phyloP scores from a whole-genome alignment of 805 yeast species.

The Starmerella ratchasimensis region DNA sequence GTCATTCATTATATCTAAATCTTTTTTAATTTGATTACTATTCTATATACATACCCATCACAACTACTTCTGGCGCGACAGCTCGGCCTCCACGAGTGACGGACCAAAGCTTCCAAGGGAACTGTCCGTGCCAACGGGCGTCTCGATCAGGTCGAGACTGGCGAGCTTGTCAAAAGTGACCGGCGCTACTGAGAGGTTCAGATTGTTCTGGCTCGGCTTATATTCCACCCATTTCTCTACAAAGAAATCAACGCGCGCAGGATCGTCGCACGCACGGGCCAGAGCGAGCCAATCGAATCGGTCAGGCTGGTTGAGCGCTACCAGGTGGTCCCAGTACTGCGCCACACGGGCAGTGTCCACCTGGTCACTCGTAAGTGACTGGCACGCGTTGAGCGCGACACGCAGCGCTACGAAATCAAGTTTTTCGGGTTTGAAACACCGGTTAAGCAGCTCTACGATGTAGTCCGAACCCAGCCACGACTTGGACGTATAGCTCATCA shows the following conservation, averaged over 20 bases:
- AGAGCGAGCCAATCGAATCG: conserved; percentile 19
- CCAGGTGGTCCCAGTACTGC: conserved; percentile 15
- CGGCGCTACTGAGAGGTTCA: too few species aligned
- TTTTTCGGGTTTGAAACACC: conserved; percentile 1
- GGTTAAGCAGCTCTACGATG: conserved; percentile 10
- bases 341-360: conserved; percentile 5
- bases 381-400: conserved; percentile 16
- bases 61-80: too few species aligned
- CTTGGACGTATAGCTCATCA: conserved; percentile 13
- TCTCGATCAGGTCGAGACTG: too few species aligned
- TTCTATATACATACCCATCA: too few species aligned
- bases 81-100: too few species aligned
- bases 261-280: conserved; percentile 17
- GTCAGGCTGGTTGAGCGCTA: conserved; percentile 9
- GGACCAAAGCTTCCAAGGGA: too few species aligned
- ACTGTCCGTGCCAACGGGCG: too few species aligned
- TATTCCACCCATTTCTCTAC: conserved; percentile 3
- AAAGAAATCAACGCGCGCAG: conserved; percentile 12
- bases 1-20: neutral
- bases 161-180: too few species aligned
- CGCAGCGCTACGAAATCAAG: conserved; percentile 16
- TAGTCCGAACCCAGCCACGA: conserved; percentile 17
- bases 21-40: too few species aligned
- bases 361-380: conserved; percentile 6
- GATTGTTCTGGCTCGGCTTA: too few species aligned